phyloP scores from a whole-genome alignment of 2,329 filamentous ascomycete genomes.

The Colletotrichum liriopes region DNA sequence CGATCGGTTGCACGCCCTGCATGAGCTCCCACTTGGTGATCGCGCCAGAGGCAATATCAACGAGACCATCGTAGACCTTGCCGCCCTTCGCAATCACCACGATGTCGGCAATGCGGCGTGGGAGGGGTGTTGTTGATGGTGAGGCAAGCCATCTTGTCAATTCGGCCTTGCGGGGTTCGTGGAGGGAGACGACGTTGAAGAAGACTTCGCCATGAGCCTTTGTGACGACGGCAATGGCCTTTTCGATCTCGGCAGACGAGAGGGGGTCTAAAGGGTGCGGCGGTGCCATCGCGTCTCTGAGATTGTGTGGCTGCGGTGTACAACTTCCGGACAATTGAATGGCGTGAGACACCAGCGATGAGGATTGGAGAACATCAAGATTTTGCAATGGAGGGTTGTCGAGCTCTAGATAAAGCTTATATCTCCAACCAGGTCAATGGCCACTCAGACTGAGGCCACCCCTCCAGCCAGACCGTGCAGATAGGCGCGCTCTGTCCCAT shows the following conservation, averaged over 20 bases:
- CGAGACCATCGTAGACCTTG: slow-evolving; percentile 86
- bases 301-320: slow-evolving; percentile 1
- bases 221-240: slow-evolving; percentile 77
- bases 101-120: slow-evolving; percentile 83
- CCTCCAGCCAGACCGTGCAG: slow-evolving; percentile 12
- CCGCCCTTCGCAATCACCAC: slow-evolving; percentile 86
- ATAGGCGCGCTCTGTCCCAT: slow-evolving; percentile 25
- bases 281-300: slow-evolving; percentile 19
- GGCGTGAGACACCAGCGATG: not conserved
- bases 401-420: slow-evolving; percentile 36
- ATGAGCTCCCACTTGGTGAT: slow-evolving; percentile 83
- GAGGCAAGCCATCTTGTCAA: slow-evolving; percentile 85
- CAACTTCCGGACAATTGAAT: not conserved
- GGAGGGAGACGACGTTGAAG: slow-evolving; percentile 90
- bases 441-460: slow-evolving; percentile 17
- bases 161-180: slow-evolving; percentile 87
- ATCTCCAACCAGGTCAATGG: slow-evolving; percentile 1
- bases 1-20: slow-evolving; percentile 85
- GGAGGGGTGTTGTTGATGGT: slow-evolving; percentile 72
- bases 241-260: slow-evolving; percentile 79
- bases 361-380: not conserved
- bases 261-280: slow-evolving; percentile 85
- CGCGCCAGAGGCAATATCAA: slow-evolving; percentile 78
- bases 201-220: slow-evolving; percentile 79
- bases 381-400: not conserved